phyloP scores from a whole-genome alignment of 371 early-diverging fungal species.

The Thermomucor indicae-seudaticae region DNA sequence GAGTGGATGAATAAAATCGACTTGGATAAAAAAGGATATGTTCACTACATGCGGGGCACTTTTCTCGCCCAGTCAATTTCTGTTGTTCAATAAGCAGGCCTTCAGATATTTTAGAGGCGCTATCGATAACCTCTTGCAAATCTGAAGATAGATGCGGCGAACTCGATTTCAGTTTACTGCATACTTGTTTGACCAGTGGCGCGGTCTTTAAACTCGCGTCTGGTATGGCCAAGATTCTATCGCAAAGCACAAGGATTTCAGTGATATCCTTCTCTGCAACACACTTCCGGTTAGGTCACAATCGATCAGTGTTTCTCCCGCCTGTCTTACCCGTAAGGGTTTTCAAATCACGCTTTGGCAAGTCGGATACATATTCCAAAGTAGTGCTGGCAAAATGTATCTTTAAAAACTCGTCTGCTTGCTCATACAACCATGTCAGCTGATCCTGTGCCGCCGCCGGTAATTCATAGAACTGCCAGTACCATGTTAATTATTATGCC shows the following conservation, averaged over 20 bases:
- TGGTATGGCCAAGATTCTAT: not conserved
- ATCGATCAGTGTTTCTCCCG: too few relatives aligned
- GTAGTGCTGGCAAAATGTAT: not conserved
- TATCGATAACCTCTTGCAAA: not conserved
- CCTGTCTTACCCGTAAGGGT: too few relatives aligned
- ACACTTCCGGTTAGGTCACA: too few relatives aligned
- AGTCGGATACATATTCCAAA: not conserved
- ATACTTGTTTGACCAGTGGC: not conserved
- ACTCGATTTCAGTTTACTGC: not conserved
- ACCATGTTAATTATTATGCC: too few relatives aligned
- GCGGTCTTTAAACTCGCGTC: not conserved
- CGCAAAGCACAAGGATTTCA: not conserved
- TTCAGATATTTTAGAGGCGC: not conserved
- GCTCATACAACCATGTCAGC: too few relatives aligned
- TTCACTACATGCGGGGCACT: slow-evolving; percentile 1
- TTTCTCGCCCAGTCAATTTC: not conserved
- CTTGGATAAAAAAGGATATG: not conserved
- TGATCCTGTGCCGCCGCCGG: too few relatives aligned
- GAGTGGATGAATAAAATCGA: not conserved
- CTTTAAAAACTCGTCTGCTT: not conserved
- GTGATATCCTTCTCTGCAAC: too few relatives aligned
- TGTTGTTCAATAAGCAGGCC: not conserved
- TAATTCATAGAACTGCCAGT: too few relatives aligned
- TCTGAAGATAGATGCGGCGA: too few relatives aligned
- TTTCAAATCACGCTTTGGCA: too few relatives aligned